Evolutionary conservation across 192 early-diverging fungal genomes (phyloP), one percentile per base, ranked within the genome.

Genomic region (Podila epigama): DNA sequence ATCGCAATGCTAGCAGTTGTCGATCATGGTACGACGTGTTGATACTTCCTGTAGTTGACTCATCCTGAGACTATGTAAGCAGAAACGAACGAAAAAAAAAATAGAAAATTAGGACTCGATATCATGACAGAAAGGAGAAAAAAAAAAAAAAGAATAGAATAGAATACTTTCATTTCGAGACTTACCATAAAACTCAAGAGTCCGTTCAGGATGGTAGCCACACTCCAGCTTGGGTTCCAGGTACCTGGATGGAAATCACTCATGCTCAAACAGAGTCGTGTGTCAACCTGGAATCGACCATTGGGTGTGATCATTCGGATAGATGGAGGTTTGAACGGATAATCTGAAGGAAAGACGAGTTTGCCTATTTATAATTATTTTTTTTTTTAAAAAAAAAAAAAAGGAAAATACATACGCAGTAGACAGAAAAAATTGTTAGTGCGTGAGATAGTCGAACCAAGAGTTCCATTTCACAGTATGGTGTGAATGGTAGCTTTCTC

Each of bases 141-240:
- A 11, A 65, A 15, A 36, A 34, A 7, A 6, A 31, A 9, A 61
- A 13, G 29, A 3, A 48, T 2, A 61, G 4, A 32, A 10, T 31
- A 29, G 8, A 25, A 12, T 15, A 16, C 25, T 16, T 12, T 18
- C 2, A 11, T n/a, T 29, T 6, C 25, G 27, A 15, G 16, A 66
- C 51, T 59, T 48, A 96, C 92, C 98, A 99, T 99, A 75, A 99
- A 99, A 52, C 92, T 94, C 41, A 99, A 82, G 60, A 98, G 81
- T 12, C 98, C 98, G 53, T 92, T 98, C 40, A 99, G 82, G 57
- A 99, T 98, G 0, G 98, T 99, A 9, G 95, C 79, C 11, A 99
- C 98, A 58, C 92, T 94, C 98, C 98, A 98, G 54, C 93, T 92
- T 7, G 97, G 96, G 69, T 98, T 99, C 96, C 97, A 99, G 35